Percentiles rank a stretch among this genome's conserved stretches.
Conservation (phyloP, 805 yeast genomes). For the Clavispora phyllophila region DNA sequence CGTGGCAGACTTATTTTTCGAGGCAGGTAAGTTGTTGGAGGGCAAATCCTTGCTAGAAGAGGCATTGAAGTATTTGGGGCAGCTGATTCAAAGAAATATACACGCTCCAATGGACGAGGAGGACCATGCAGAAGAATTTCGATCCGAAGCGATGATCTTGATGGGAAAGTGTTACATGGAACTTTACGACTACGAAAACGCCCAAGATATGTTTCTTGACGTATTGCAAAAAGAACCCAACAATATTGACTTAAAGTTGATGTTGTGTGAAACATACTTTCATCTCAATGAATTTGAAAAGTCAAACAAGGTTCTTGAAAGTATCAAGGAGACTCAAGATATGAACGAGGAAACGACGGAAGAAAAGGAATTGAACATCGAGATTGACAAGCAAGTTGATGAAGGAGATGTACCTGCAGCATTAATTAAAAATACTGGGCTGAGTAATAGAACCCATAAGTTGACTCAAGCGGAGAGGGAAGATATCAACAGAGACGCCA, state of each 20-base stretch:
- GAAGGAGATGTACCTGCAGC: conserved; percentile 2
- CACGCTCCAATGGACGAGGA: conserved; percentile 45
- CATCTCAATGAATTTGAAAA: conserved; percentile 55
- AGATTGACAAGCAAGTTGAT: neutral
- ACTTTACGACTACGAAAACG: conserved; percentile 61
- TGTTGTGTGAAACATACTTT: conserved; percentile 77
- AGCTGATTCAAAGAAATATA: conserved; percentile 4
- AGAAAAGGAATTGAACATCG: conserved; percentile 7
- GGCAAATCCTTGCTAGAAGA: conserved; percentile 66
- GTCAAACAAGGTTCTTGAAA: conserved; percentile 50
- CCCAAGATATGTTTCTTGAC: conserved; percentile 52
- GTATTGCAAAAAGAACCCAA: conserved; percentile 54
- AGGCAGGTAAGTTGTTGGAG: conserved; percentile 72
- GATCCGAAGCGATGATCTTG: conserved; percentile 48
- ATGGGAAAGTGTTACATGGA: conserved; percentile 77
- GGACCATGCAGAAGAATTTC: conserved; percentile 23
- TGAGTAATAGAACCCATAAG: conserved; percentile 13
- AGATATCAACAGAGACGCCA: conserved; percentile 55
- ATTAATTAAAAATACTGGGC: conserved; percentile 13
- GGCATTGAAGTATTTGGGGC: conserved; percentile 59
- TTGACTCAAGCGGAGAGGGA: conserved; percentile 42
- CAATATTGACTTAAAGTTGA: conserved; percentile 68
- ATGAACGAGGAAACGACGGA: conserved; percentile 14
- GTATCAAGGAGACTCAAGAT: conserved; percentile 35
- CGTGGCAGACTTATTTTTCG: conserved; percentile 66